Evolutionary conservation across 2,329 filamentous ascomycete species (phyloP).

Genomic region (Diaporthe eres): DNA sequence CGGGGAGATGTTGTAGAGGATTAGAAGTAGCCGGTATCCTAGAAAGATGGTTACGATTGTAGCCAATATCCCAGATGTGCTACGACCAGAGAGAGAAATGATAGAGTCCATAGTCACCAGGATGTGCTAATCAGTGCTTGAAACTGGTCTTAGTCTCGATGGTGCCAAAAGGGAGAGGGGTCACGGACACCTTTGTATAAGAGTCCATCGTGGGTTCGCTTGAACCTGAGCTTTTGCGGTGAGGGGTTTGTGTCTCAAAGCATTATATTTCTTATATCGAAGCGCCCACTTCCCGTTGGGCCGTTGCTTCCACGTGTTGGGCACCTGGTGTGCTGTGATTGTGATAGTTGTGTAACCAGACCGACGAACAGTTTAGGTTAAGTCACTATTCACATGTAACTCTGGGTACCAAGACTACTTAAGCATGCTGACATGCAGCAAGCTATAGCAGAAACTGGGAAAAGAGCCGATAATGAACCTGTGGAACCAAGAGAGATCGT

Average conservation of each 20-base stretch:
- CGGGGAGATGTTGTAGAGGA: conserved; percentile 23
- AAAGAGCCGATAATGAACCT: neutral
- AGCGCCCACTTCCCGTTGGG: neutral
- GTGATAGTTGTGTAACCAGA: conserved; percentile 1
- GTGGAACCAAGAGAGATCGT: neutral
- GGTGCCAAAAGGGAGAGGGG: neutral
- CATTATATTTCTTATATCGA: neutral
- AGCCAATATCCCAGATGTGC: neutral
- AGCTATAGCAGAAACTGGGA: too few relatives aligned
- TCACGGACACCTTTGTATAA: neutral
- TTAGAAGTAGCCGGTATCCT: neutral
- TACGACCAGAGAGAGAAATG: neutral
- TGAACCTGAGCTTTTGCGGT: neutral
- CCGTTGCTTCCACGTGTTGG: neutral
- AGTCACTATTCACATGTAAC: too few relatives aligned
- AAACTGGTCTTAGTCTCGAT: neutral
- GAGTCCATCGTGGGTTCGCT: neutral
- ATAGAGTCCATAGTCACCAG: neutral
- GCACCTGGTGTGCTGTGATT: neutral
- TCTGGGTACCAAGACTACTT: neutral
- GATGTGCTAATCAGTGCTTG: neutral
- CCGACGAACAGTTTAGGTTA: neutral
- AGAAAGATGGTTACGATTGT: neutral
- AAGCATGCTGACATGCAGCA: neutral
- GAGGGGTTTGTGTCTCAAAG: neutral